Conservation (phyloP, 2,329 filamentous ascomycete genomes). For the Neurospora sp. region DNA sequence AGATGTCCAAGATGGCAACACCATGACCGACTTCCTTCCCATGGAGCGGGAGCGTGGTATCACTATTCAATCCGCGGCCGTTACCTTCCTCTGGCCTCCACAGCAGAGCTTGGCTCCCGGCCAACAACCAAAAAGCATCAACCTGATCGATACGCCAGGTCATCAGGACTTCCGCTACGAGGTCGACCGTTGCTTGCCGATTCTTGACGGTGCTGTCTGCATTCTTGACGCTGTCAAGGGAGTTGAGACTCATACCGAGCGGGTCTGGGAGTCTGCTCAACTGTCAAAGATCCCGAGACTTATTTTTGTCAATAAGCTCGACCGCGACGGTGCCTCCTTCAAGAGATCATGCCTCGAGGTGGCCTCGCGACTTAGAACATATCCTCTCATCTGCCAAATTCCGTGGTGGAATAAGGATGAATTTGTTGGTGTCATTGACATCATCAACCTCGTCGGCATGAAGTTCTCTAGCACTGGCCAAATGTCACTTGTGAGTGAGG, state of each 20-base stretch:
- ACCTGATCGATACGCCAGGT: constrained; percentile 91
- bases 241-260: constrained; percentile 93
- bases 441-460: constrained; percentile 64
- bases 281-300: constrained; percentile 76
- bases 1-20: constrained; percentile 95
- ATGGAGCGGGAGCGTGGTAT: constrained; percentile 88
- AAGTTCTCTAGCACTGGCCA: constrained; percentile 49
- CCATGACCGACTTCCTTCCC: constrained; percentile 92
- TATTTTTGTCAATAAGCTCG: constrained; percentile 75
- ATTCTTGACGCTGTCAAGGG: constrained; percentile 29
- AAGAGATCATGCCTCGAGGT: constrained; percentile 78
- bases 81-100: constrained; percentile 84
- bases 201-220: constrained; percentile 25
- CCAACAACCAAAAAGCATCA: constrained; percentile 56
- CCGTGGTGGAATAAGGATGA: constrained; percentile 83
- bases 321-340: constrained; percentile 75
- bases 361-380: constrained; percentile 65
- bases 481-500: constrained; percentile 21
- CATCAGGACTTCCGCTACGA: constrained; percentile 98
- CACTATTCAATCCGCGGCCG: constrained; percentile 94
- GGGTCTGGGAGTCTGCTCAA: constrained; percentile 87
- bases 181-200: constrained; percentile 69
- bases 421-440: constrained; percentile 77
- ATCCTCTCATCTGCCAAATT: constrained; percentile 88
- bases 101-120: constrained; percentile 29